Conservation (phyloP, 768 basidiomycete genomes). For the Agaricus blazei region DNA sequence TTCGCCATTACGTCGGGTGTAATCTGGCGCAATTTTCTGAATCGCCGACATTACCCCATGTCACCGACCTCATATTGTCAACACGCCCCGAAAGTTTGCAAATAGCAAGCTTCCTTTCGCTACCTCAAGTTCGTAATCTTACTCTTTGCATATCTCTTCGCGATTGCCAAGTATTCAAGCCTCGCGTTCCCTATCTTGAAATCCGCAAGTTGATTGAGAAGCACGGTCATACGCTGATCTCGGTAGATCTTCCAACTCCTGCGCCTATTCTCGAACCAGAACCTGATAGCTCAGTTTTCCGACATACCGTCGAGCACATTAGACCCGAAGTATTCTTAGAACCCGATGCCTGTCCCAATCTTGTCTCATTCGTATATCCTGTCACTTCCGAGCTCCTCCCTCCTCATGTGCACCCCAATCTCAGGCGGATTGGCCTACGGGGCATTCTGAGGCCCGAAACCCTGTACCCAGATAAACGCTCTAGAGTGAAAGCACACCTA, state of each 20-base stretch:
- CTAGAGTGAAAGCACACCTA: constrained; percentile 33
- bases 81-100: constrained; percentile 30
- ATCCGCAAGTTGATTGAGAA: constrained; percentile 32
- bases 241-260: constrained; percentile 36
- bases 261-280: constrained; percentile 29
- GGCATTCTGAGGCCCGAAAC: constrained; percentile 31
- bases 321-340: constrained; percentile 39
- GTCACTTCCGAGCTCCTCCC: constrained; percentile 26
- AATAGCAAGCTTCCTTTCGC: constrained; percentile 29
- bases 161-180: constrained; percentile 22
- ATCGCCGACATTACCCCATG: constrained; percentile 31
- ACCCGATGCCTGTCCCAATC: constrained; percentile 37
- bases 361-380: constrained; percentile 38
- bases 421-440: constrained; percentile 45
- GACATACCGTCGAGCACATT: constrained; percentile 25
- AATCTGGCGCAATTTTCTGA: constrained; percentile 14
- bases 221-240: constrained; percentile 35
- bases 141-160: constrained; percentile 15
- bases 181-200: constrained; percentile 18
- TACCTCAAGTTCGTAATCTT: constrained; percentile 40
- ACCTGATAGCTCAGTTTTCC: constrained; percentile 19
- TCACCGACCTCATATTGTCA: constrained; percentile 39
- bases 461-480: constrained; percentile 39
- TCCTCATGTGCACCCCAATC: constrained; percentile 24
- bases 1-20: constrained; percentile 34